phyloP scores from a whole-genome alignment of 2,329 filamentous ascomycete species.

The Exophiala viscosa region DNA sequence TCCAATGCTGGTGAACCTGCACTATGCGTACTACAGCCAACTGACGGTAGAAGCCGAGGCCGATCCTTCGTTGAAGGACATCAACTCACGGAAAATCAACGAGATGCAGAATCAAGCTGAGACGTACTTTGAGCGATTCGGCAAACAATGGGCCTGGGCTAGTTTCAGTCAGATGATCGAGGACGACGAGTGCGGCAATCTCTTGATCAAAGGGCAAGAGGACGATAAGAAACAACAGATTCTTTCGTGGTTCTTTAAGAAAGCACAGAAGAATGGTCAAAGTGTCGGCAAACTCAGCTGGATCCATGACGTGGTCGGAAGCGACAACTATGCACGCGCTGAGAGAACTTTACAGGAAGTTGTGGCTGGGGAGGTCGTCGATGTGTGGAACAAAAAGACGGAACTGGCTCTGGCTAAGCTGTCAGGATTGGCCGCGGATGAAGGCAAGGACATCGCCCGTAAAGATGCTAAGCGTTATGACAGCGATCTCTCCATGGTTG shows the following conservation, averaged over 20 bases:
- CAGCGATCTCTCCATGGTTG: conserved; percentile 50
- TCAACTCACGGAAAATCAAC: conserved; percentile 31
- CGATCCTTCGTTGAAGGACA: conserved; percentile 17
- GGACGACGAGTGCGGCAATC: conserved; percentile 60
- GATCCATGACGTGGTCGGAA: conserved; percentile 85
- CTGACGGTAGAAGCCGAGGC: conserved; percentile 16
- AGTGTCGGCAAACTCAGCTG: conserved; percentile 68
- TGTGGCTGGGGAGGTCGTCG: conserved; percentile 67
- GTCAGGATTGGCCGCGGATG: conserved; percentile 62
- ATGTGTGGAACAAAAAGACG: conserved; percentile 90
- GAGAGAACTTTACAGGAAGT: conserved; percentile 66
- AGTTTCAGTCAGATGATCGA: conserved; percentile 76
- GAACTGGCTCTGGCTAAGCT: conserved; percentile 88
- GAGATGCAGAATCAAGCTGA: conserved; percentile 39
- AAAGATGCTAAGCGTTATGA: conserved; percentile 16
- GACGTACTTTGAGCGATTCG: conserved; percentile 50
- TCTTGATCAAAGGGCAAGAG: conserved; percentile 62
- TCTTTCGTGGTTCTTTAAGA: conserved; percentile 74
- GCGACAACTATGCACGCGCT: conserved; percentile 71
- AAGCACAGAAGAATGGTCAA: conserved; percentile 58
- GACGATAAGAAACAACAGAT: conserved; percentile 58
- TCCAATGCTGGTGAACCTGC: conserved; percentile 54
- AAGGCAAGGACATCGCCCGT: conserved; percentile 48
- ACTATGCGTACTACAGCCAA: conserved; percentile 22
- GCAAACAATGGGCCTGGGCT: conserved; percentile 56